Base-by-base conservation (phyloP, 805 yeast genomes). In the Lipomyces yamadae region DNA sequence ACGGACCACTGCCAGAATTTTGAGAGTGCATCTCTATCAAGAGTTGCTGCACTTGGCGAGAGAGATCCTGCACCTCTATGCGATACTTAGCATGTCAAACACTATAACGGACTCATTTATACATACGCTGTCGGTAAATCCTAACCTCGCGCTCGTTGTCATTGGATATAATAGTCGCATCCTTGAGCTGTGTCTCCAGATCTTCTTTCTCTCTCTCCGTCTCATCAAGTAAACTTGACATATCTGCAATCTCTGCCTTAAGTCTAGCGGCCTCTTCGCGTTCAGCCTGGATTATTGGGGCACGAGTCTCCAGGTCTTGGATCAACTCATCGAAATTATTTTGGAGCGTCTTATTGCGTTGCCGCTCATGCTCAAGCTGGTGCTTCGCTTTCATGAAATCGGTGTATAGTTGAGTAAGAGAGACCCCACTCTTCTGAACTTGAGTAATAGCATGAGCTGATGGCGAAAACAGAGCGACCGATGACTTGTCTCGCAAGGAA, bases 1-100 rank as follows among this genome's bases (percentile, higher is more conserved):
- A 78, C 7, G 94, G 90, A 52, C 81, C 79, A 48, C 85, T 85
- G 11, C 83, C 84, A 57, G 86, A 82, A 1, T 89, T 79, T 35
- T 86, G 81, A 1, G 90, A 81, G 74, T 90, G 91, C 50, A 74
- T 66, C 63, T 80, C 80, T 15, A 89, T 83, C 50, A 94, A 81
- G 48, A 92, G 81, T 59, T 82, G 83, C 71, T 90, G 91, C n/a
- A 95, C 84, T 76, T 94, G 98, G 55, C 87, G 86, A 5, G 96
- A 90, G 52, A 94, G 79, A 74, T 94, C 98, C 35, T 82, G 78
- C 55, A 88, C 84, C 67, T 70, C 70, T 88, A 86, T 64, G 15
- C 11, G 42, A 2, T 83, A 84, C 56, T 83, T 81, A 69, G 89
- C 76, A 4, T 84, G 78, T 55, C 79, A 76, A 62, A 85, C 89